These are phyloP conservation scores for Tetrapyrgos nigripes DNA, from an alignment of 1,284 basidiomycete genomes.

Conservation along the genomic window DNA sequence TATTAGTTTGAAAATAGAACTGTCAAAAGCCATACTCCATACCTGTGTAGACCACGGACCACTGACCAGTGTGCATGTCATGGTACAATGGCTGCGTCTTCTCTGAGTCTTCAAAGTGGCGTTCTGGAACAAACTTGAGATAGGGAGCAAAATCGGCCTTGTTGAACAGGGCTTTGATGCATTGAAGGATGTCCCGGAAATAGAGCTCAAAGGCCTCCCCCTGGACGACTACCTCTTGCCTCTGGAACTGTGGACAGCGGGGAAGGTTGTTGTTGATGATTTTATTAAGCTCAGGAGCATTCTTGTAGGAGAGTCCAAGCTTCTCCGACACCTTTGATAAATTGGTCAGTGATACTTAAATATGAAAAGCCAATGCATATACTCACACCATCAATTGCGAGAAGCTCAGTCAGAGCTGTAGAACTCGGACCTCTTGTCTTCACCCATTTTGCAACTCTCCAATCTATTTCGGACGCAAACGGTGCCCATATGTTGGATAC, in stretches of 20 bases:
- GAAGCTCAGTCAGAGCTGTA: slow-evolving; percentile 18
- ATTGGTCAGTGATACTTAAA: background rate
- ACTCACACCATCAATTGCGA: slow-evolving; percentile 17
- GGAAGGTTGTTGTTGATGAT: slow-evolving; percentile 12
- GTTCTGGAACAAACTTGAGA: background rate
- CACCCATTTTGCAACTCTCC: slow-evolving; percentile 21
- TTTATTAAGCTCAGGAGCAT: background rate
- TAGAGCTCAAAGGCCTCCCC: slow-evolving; percentile 14
- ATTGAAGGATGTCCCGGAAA: slow-evolving; percentile 4
- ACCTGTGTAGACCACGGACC: slow-evolving; percentile 34
- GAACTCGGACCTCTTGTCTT: slow-evolving; percentile 23
- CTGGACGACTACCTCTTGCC: slow-evolving; percentile 4
- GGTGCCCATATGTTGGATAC: slow-evolving; percentile 20
- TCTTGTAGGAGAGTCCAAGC: slow-evolving; percentile 2
- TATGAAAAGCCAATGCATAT: background rate
- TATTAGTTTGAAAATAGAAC: background rate
- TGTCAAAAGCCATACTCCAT: background rate
- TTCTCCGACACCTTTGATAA: background rate
- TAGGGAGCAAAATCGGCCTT: background rate
- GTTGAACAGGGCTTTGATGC: slow-evolving; percentile 3
- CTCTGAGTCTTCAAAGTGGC: slow-evolving; percentile 11
- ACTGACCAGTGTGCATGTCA: slow-evolving; percentile 27
- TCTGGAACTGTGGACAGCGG: background rate
- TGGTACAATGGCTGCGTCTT: background rate
- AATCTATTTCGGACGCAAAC: slow-evolving; percentile 22